Base-by-base conservation (phyloP, 2,329 filamentous ascomycete species). In the Talaromyces sp. region DNA sequence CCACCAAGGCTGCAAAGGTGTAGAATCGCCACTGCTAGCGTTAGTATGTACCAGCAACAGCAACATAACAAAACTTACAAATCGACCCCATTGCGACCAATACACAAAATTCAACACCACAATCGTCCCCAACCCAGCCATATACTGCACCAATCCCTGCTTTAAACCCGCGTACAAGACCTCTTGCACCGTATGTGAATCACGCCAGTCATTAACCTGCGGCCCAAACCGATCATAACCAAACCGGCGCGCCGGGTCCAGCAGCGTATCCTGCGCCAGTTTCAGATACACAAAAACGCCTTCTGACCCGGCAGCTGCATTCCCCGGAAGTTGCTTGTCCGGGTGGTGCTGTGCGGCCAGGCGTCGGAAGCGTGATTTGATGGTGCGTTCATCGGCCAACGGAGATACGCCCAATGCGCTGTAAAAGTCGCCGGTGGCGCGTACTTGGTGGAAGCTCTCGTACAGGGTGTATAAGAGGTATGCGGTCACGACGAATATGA, bases 381-480 rank as follows among this genome's bases (percentile, higher is more conserved):
- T 85, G 13, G 88, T 87, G 68, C 85, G 85, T 58, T 96, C 92
- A 58, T 85, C 83, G 11, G 90, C 89, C 61, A 83, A 75, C 42
- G 88, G 81, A 13, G 88, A 80, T 0, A 97, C 84, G 39, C 86
- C 86, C 0, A 99, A 84, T 65, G 89, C 84, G 54, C 85, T 81
- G 78, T 97, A 98, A 79, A 90, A 96, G 74, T 91, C 88, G 19
- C 89, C 87, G 1, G 82, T 80, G 52, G 83, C 80, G 65, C 86
- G 88, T 30, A 96, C 82, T 65, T 91, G 87, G 79, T 90, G 87
- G 81, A 96, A 91, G 70, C 92, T 89, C 78, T 98, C 93, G 79
- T 93, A 95, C 69, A 98, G 86, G 54, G 92, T 96, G 81, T 96
- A 97, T 66, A 89, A 78, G 42, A 98, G 90, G 78, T 98, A 99